These are phyloP conservation scores for Pichia sp. DNA, from an alignment of 1,139 yeast species.

Conservation along the genomic window DNA sequence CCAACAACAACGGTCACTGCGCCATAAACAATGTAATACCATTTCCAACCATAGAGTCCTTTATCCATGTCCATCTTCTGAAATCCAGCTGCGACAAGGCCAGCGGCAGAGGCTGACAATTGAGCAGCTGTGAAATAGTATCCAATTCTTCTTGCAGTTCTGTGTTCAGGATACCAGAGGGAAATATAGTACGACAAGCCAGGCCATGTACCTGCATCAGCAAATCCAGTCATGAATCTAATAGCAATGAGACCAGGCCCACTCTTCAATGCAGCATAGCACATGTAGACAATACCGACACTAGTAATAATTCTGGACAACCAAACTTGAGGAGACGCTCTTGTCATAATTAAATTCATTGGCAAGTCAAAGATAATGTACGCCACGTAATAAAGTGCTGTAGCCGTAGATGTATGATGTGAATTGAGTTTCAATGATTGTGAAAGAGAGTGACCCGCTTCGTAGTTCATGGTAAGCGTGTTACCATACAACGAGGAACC, in stretches of 20 bases:
- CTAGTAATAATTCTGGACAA: conserved; percentile 68
- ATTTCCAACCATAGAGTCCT: conserved; percentile 79
- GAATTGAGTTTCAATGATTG: conserved; percentile 45
- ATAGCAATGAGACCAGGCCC: conserved; percentile 61
- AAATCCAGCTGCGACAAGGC: conserved; percentile 80
- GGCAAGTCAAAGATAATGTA: conserved; percentile 81
- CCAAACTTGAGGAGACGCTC: conserved; percentile 81
- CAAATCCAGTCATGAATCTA: conserved; percentile 69
- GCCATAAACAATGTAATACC: conserved; percentile 81
- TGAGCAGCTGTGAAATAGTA: conserved; percentile 91
- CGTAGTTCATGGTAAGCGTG: conserved; percentile 72
- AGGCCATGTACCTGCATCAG: conserved; percentile 93
- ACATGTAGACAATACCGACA: conserved; percentile 70
- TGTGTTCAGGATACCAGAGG: conserved; percentile 78
- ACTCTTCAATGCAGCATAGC: conserved; percentile 53
- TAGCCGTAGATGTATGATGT: conserved; percentile 64
- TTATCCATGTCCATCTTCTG: conserved; percentile 69
- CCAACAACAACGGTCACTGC: conserved; percentile 64
- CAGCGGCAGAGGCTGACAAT: conserved; percentile 78
- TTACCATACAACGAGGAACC: conserved; percentile 75
- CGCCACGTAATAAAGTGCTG: conserved; percentile 78
- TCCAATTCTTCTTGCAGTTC: conserved; percentile 75
- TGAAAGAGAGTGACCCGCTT: conserved; percentile 53
- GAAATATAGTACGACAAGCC: conserved; percentile 82
- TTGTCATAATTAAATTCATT: conserved; percentile 82